phyloP scores from a whole-genome alignment of 78 protist species.

The Dictyostelium capitatum region DNA sequence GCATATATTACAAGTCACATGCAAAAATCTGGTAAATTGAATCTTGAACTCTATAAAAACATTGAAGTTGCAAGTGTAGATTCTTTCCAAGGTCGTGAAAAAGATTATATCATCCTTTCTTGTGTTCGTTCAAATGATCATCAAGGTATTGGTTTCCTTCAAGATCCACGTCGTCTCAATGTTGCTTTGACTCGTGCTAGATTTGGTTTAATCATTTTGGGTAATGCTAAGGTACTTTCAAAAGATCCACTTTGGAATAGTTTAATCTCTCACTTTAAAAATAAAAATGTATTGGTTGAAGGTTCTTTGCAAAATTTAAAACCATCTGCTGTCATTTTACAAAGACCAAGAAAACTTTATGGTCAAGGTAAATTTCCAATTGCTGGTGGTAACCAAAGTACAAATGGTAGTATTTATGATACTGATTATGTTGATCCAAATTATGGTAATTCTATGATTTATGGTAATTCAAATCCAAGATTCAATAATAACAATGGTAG shows the following conservation, averaged over 20 bases:
- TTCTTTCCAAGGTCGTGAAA: constrained; percentile 99
- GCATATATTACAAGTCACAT: constrained; percentile 94
- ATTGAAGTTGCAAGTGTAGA: constrained; percentile 98
- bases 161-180: constrained; percentile 99
- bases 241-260: constrained; percentile 98
- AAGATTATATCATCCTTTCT: constrained; percentile 98
- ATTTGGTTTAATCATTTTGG: constrained; percentile 98
- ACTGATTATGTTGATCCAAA: constrained; percentile 49
- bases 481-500: background rate
- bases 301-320: constrained; percentile 94
- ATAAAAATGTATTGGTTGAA: constrained; percentile 92
- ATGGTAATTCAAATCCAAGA: constrained; percentile 30
- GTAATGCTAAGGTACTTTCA: constrained; percentile 97
- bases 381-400: background rate
- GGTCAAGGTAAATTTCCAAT: constrained; percentile 53
- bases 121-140: constrained; percentile 99
- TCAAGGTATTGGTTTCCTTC: constrained; percentile 99
- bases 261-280: constrained; percentile 96
- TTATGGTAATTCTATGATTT: constrained; percentile 41
- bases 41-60: constrained; percentile 88
- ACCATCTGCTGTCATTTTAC: constrained; percentile 39
- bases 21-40: constrained; percentile 92
- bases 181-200: constrained; percentile 99
- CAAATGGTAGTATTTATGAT: background rate
- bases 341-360: constrained; percentile 78